Conservation (phyloP, 1,139 yeast species). For the Geotrichum cucujoidarum region DNA sequence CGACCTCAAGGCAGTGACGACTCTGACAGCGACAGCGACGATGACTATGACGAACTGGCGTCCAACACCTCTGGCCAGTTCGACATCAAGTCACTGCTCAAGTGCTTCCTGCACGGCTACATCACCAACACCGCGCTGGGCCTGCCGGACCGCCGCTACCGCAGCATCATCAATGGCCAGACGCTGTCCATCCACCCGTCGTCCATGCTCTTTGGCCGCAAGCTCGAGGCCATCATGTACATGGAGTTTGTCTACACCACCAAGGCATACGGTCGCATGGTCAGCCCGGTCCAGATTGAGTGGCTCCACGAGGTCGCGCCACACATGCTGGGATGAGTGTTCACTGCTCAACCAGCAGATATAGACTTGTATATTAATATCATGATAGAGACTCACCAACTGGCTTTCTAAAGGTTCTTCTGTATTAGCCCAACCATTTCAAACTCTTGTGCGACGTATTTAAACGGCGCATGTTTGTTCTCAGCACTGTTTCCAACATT, state of each 20-base stretch:
- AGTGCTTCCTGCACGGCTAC: constrained; percentile 72
- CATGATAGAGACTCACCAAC: too few relatives aligned
- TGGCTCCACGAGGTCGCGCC: constrained; percentile 90
- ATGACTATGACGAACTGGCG: constrained; percentile 18
- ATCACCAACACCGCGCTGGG: constrained; percentile 87
- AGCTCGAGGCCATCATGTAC: constrained; percentile 85
- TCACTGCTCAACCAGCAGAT: too few relatives aligned
- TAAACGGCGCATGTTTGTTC: too few relatives aligned
- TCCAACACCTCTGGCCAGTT: constrained; percentile 26
- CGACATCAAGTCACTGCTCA: constrained; percentile 59
- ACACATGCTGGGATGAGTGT: constrained; percentile 35
- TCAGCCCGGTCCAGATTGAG: constrained; percentile 71
- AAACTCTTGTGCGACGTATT: too few relatives aligned
- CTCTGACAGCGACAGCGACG: constrained; percentile 18
- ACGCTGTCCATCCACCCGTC: constrained; percentile 84
- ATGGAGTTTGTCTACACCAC: constrained; percentile 91
- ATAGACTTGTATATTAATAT: too few relatives aligned
- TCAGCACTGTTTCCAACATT: too few relatives aligned
- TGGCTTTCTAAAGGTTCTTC: too few relatives aligned
- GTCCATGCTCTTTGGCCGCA: constrained; percentile 76
- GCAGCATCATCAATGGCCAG: constrained; percentile 62
- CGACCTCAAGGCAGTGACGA: constrained; percentile 24
- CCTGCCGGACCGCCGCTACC: constrained; percentile 87
- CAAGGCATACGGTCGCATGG: constrained; percentile 87
- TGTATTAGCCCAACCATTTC: too few relatives aligned